Percentiles rank a stretch among this genome's conserved stretches.
Conservation (phyloP, 1,139 yeast species). For the Candida tetrigidarum region DNA sequence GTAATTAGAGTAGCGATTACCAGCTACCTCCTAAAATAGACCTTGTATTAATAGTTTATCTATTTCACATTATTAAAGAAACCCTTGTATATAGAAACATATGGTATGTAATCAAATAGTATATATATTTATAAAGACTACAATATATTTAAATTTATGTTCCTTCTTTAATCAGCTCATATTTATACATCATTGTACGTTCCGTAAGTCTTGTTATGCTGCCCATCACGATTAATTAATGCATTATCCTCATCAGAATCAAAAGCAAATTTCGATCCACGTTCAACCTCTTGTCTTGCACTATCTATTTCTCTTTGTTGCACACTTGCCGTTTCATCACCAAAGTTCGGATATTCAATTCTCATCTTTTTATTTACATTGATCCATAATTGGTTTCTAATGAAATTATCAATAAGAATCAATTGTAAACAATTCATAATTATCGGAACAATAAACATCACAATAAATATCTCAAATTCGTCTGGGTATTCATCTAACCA, state of each 20-base stretch:
- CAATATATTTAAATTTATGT: conserved; percentile 4
- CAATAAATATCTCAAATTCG: conserved; percentile 80
- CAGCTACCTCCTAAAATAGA: neutral
- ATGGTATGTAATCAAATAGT: too few relatives aligned
- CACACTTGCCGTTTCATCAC: conserved; percentile 21
- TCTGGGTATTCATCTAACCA: conserved; percentile 83
- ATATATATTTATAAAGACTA: too few relatives aligned
- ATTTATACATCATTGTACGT: conserved; percentile 9
- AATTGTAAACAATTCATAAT: conserved; percentile 87
- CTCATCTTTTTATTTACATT: conserved; percentile 26
- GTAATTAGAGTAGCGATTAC: neutral
- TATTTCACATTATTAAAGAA: neutral
- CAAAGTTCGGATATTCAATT: conserved; percentile 18
- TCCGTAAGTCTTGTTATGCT: conserved; percentile 12
- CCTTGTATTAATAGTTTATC: neutral
- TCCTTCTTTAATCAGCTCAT: too few relatives aligned
- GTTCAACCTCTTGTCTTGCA: conserved; percentile 13
- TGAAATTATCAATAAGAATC: conserved; percentile 83
- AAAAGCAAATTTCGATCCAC: neutral
- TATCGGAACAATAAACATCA: conserved; percentile 80
- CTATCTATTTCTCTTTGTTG: conserved; percentile 18
- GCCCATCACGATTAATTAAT: neutral
- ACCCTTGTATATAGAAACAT: conserved; percentile 10
- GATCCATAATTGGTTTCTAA: conserved; percentile 53
- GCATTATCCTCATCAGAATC: neutral